phyloP scores from a whole-genome alignment of 2,329 filamentous ascomycete genomes.

The Talaromyces sp. region DNA sequence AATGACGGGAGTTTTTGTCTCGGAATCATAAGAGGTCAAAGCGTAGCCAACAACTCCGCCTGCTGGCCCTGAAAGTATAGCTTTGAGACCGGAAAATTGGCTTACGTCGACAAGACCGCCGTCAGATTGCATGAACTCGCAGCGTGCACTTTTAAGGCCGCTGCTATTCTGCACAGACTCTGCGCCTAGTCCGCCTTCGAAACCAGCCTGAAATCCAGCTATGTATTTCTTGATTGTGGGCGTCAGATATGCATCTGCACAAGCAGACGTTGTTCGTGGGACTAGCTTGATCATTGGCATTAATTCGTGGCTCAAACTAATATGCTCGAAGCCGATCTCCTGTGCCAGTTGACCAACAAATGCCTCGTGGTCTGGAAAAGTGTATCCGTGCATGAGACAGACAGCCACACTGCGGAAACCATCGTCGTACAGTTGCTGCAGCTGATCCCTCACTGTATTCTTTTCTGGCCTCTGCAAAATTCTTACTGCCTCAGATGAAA shows the following conservation, averaged over 20 bases:
- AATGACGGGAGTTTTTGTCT: slow-evolving; percentile 76
- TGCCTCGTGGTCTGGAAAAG: slow-evolving; percentile 80
- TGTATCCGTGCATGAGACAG: slow-evolving; percentile 89
- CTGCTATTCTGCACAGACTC: slow-evolving; percentile 66
- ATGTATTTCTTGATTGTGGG: slow-evolving; percentile 76
- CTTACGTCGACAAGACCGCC: slow-evolving; percentile 56
- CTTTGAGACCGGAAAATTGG: slow-evolving; percentile 74
- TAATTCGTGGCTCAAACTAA: slow-evolving; percentile 73
- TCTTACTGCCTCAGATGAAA: slow-evolving; percentile 71
- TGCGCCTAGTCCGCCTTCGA: slow-evolving; percentile 73
- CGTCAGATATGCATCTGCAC: slow-evolving; percentile 75
- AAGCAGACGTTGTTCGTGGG: slow-evolving; percentile 70
- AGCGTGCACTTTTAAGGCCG: slow-evolving; percentile 67
- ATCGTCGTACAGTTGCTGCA: slow-evolving; percentile 64
- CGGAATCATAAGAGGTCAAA: slow-evolving; percentile 76
- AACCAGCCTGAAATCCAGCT: slow-evolving; percentile 72
- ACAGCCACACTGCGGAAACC: slow-evolving; percentile 81
- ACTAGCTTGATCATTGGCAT: slow-evolving; percentile 89
- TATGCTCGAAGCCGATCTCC: slow-evolving; percentile 77
- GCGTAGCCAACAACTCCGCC: slow-evolving; percentile 91
- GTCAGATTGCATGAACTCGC: slow-evolving; percentile 93
- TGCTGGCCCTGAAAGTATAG: slow-evolving; percentile 85
- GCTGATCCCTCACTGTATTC: slow-evolving; percentile 53
- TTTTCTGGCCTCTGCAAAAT: slow-evolving; percentile 60
- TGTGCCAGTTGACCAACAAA: slow-evolving; percentile 70